These are phyloP conservation scores for Centrapalus pauciflorus DNA, from an alignment of 129 eudicot species.

Conservation along the genomic window DNA sequence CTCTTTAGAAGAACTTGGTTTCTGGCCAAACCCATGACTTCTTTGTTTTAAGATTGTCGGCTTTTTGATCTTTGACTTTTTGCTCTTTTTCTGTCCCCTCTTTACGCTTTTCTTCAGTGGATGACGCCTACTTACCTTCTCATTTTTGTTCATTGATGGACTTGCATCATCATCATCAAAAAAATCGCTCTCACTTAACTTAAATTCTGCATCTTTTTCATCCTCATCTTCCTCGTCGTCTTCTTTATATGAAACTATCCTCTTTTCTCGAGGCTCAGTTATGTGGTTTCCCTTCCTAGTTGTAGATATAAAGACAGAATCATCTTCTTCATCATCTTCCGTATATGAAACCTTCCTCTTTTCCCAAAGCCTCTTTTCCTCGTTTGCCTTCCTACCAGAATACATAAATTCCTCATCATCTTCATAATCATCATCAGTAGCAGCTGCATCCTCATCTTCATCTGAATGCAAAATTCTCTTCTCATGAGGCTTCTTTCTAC, in stretches of 20 bases:
- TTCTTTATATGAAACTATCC: slow-evolving; percentile 28
- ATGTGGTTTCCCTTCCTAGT: slow-evolving; percentile 13
- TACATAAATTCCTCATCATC: slow-evolving; percentile 43
- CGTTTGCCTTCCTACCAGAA: slow-evolving; percentile 11
- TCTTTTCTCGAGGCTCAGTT: slow-evolving; percentile 3
- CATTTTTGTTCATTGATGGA: slow-evolving; percentile 27
- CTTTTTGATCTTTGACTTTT: slow-evolving; percentile 31
- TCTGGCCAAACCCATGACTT: slow-evolving; percentile 27
- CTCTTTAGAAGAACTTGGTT: slow-evolving; percentile 17
- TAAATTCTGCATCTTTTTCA: slow-evolving; percentile 29
- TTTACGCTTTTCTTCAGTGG: slow-evolving; percentile 22
- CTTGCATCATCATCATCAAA: slow-evolving; percentile 32
- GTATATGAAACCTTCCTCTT: slow-evolving; percentile 27
- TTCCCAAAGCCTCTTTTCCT: slow-evolving; percentile 9
- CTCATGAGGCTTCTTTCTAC: neutral
- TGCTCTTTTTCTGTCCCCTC: slow-evolving; percentile 37
- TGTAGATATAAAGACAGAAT: neutral
- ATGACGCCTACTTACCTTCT: slow-evolving; percentile 24
- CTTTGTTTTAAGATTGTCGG: slow-evolving; percentile 29
- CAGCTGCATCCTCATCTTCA: slow-evolving; percentile 13
- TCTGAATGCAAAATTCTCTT: neutral
- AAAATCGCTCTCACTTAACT: slow-evolving; percentile 26
- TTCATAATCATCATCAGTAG: slow-evolving; percentile 27
- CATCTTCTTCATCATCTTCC: slow-evolving; percentile 8
- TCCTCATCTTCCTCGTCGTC: slow-evolving; percentile 29